Percentiles rank a stretch among this genome's conserved stretches.
Evolutionary conservation across 2,329 filamentous ascomycete species (phyloP).

Genomic region (Aspergillus nomiae): DNA sequence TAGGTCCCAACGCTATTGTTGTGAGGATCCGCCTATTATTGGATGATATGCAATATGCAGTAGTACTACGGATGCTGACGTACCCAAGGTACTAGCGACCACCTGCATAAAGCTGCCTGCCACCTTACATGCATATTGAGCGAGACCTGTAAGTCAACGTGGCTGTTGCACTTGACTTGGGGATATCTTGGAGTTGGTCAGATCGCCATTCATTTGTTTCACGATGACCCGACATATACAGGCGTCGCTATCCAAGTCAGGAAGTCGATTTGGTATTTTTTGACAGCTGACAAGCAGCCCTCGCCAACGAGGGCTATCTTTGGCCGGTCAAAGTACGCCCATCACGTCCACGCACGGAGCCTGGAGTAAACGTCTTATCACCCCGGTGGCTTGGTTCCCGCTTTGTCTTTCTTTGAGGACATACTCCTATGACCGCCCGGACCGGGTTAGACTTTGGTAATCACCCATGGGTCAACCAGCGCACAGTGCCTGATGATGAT

Average conservation of each 20-base stretch:
- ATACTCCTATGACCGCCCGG: background rate
- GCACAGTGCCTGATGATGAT: background rate
- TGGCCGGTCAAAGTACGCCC: background rate
- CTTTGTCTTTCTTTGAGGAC: constrained; percentile 2
- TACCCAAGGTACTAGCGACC: background rate
- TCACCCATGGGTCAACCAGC: background rate
- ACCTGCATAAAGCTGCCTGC: background rate
- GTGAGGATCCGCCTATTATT: background rate
- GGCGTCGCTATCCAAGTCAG: background rate
- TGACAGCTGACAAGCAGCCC: background rate
- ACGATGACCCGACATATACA: background rate
- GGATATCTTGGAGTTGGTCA: background rate
- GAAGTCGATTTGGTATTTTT: background rate
- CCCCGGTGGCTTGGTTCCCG: background rate
- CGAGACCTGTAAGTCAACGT: background rate
- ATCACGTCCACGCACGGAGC: background rate
- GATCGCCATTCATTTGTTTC: background rate
- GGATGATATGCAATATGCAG: background rate
- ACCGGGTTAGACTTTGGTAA: background rate
- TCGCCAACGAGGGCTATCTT: background rate
- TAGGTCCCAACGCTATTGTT: background rate
- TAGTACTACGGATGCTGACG: background rate
- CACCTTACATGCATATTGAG: background rate
- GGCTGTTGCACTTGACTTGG: background rate
- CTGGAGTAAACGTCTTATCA: background rate